Base-by-base conservation (phyloP, 2,329 filamentous ascomycete genomes). In the Penicillium hesseltinei region DNA sequence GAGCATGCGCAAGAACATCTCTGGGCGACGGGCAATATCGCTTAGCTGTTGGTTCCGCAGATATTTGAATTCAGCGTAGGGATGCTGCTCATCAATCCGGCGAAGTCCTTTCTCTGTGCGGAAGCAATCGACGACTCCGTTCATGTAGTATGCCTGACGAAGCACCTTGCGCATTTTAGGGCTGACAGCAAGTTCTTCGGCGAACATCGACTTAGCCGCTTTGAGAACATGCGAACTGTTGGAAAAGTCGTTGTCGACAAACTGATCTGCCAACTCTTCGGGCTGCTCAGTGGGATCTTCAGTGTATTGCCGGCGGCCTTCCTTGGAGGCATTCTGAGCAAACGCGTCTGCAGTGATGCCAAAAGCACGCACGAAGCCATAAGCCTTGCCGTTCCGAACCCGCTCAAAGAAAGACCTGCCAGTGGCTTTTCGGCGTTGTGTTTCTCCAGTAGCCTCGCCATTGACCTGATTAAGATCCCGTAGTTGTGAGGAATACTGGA, bases 41-140 rank as follows among this genome's bases (percentile, higher is more conserved):
- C 81, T 80, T 60, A 97, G 89, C 8, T 90, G 90, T 74, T 97
- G 92, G 67, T 94, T 92, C 62, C 91, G 87, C 21, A 99, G 82
- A 67, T 99, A 99, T 75, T 99, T 96, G 79, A 99, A 91, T 74
- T 97, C 94, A 72, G 97, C 97, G 75, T 95, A 97, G 0, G 92
- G 91, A 69, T 97, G 92, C 25, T 94, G 87, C 60, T 97, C 93
- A 66, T 96, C 92, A 65, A 99, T 97, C 69, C 91, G 90, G 56
- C 90, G 89, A 52, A 97, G 79, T 29, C 94, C 94, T 76, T 97
- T 99, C 59, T 97, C 92, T 0, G 94, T 99, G 54, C 94, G 87
- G 60, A 85, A 86, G 73, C 92, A 96, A 77, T 93, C 92, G 59
- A 99, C 87, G 55, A 90, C 84, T 25, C 92, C 91, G 64, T 88